These are phyloP conservation scores for Penicillium italicum DNA, from an alignment of 2,329 filamentous ascomycete genomes.

Conservation along the genomic window DNA sequence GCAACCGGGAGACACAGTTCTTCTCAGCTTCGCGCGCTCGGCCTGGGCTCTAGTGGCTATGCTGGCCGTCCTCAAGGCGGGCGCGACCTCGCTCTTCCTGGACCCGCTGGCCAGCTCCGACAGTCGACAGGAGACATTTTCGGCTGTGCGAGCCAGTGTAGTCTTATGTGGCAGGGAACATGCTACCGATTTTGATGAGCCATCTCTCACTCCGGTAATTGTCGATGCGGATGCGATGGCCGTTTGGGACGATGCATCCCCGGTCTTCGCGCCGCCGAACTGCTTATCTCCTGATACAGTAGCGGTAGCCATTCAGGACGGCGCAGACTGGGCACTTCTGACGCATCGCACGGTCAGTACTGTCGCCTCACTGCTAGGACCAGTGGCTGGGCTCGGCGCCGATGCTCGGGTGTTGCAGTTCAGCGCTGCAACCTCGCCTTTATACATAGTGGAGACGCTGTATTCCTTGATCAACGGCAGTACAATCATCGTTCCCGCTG, in stretches of 20 bases:
- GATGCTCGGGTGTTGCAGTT: not conserved
- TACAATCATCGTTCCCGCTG: not conserved
- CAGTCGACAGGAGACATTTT: not conserved
- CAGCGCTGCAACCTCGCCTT: not conserved
- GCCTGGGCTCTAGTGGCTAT: not conserved
- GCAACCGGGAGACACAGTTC: slow-evolving; percentile 5
- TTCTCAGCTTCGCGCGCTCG: not conserved
- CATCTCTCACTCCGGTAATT: not conserved
- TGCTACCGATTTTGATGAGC: not conserved
- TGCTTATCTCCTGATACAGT: not conserved
- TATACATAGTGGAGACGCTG: slow-evolving; percentile 1
- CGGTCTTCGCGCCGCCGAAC: not conserved
- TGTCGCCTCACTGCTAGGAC: not conserved
- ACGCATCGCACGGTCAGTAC: not conserved
- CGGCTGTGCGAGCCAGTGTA: not conserved
- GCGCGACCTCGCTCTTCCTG: not conserved
- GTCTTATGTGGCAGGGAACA: not conserved
- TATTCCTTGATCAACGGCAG: not conserved
- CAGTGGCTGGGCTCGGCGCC: not conserved
- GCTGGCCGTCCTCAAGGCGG: not conserved
- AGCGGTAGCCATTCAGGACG: not conserved
- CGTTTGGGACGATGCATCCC: not conserved
- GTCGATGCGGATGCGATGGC: not conserved
- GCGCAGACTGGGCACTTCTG: not conserved
- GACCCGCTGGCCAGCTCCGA: not conserved